Conservation (phyloP, 2,329 filamentous ascomycete genomes). For the Penicillium expansum region DNA sequence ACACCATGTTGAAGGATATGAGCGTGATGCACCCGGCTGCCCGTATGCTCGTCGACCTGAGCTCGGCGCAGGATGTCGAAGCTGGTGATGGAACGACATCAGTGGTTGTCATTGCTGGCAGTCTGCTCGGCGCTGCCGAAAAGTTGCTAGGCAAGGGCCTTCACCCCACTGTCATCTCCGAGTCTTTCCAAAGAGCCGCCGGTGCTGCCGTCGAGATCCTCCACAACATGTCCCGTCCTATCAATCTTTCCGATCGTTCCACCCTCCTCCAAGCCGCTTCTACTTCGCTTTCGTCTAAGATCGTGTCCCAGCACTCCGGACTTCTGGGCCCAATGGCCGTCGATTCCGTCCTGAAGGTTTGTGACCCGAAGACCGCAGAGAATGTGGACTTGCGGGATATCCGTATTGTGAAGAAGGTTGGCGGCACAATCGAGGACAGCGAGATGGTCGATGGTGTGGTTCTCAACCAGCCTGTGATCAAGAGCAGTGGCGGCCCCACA, state of each 20-base stretch:
- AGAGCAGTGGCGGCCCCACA: constrained; percentile 84
- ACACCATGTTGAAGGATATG: constrained; percentile 99
- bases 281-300: constrained; percentile 96
- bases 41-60: constrained; percentile 97
- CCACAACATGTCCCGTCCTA: constrained; percentile 92
- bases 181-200: constrained; percentile 93
- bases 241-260: constrained; percentile 80
- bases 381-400: constrained; percentile 98
- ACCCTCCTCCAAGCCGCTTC: constrained; percentile 94
- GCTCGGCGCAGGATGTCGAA: constrained; percentile 95
- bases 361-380: constrained; percentile 91
- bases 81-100: constrained; percentile 98
- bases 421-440: constrained; percentile 96
- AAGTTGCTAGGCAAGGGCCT: constrained; percentile 85
- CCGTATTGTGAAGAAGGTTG: constrained; percentile 93
- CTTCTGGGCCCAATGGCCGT: constrained; percentile 97
- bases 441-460: constrained; percentile 95
- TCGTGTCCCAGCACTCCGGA: constrained; percentile 95
- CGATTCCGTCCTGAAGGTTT: constrained; percentile 91
- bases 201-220: constrained; percentile 84
- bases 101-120: constrained; percentile 95
- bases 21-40: constrained; percentile 98
- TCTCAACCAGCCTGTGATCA: constrained; percentile 86
- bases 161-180: constrained; percentile 95
- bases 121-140: constrained; percentile 89